phyloP scores from a whole-genome alignment of 106 monocot species.

The Acanthochlamys bracteata region DNA sequence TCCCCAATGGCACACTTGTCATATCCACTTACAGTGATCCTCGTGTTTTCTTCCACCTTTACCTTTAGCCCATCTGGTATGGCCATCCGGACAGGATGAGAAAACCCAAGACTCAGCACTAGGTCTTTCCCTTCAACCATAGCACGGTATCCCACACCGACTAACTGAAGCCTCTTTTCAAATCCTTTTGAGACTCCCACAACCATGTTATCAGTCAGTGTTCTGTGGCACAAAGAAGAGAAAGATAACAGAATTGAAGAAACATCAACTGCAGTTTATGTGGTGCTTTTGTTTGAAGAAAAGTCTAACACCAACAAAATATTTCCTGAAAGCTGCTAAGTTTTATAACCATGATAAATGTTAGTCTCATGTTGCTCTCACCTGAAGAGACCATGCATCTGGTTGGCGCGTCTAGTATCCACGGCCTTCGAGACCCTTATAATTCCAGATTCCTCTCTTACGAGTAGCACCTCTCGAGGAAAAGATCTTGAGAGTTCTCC shows the following conservation, averaged over 20 bases:
- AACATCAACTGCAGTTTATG: neutral
- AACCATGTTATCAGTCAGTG: slow-evolving; percentile 92
- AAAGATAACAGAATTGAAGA: neutral
- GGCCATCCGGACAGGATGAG: slow-evolving; percentile 82
- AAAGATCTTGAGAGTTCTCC: slow-evolving; percentile 69
- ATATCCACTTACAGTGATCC: slow-evolving; percentile 59
- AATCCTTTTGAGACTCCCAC: slow-evolving; percentile 93
- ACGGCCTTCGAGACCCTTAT: slow-evolving; percentile 70
- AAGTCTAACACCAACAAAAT: no score
- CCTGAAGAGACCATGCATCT: slow-evolving; percentile 99
- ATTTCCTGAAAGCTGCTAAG: no score
- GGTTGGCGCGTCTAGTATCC: slow-evolving; percentile 76
- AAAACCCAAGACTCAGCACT: slow-evolving; percentile 81
- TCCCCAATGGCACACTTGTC: slow-evolving; percentile 78
- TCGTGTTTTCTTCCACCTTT: slow-evolving; percentile 89
- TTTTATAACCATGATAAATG: no score
- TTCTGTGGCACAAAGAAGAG: slow-evolving; percentile 31
- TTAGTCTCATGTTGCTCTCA: slow-evolving; percentile 7
- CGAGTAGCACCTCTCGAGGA: slow-evolving; percentile 63
- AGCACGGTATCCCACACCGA: slow-evolving; percentile 90
- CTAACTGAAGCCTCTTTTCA: slow-evolving; percentile 72
- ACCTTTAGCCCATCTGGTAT: slow-evolving; percentile 68
- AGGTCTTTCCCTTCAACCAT: slow-evolving; percentile 66
- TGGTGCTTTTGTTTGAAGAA: no score
- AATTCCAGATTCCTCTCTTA: slow-evolving; percentile 57